These are phyloP conservation scores for Mimosa pudica DNA, from an alignment of 306 rosid species.

Conservation along the genomic window DNA sequence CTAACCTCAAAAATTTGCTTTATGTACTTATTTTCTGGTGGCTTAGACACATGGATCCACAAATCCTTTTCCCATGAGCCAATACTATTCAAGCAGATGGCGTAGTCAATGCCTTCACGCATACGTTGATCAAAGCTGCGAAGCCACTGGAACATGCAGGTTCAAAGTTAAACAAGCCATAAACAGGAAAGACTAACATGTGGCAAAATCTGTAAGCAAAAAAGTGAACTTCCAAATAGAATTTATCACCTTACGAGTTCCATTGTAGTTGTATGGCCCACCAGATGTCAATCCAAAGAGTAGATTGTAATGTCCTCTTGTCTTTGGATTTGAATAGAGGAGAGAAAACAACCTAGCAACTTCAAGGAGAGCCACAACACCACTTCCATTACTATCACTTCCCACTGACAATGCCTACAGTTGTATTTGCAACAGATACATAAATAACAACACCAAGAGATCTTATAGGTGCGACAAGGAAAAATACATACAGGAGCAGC, in stretches of 20 bases:
- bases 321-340: conserved; percentile 92
- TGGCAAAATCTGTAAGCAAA: conserved; percentile 20
- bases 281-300: conserved; percentile 96
- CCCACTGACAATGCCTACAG: conserved; percentile 92
- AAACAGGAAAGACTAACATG: conserved; percentile 12
- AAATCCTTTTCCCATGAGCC: conserved; percentile 93
- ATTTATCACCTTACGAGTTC: conserved; percentile 83
- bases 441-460: conserved; percentile 30
- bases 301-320: conserved; percentile 93
- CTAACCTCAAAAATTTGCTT: conserved; percentile 91
- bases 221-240: conserved; percentile 21
- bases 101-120: conserved; percentile 93
- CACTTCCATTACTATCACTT: conserved; percentile 98
- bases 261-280: conserved; percentile 97
- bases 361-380: conserved; percentile 94
- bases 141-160: conserved; percentile 76
- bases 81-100: conserved; percentile 90
- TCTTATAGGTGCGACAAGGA: conserved; percentile 26
- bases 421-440: conserved; percentile 37
- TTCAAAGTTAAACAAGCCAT: conserved; percentile 29
- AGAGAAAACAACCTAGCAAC: conserved; percentile 94
- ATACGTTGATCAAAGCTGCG: conserved; percentile 92
- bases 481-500: conserved; percentile 89
- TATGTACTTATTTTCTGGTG: conserved; percentile 89
- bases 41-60: conserved; percentile 97